Conservation (phyloP, 768 basidiomycete species). For the Amanita molliuscula region DNA sequence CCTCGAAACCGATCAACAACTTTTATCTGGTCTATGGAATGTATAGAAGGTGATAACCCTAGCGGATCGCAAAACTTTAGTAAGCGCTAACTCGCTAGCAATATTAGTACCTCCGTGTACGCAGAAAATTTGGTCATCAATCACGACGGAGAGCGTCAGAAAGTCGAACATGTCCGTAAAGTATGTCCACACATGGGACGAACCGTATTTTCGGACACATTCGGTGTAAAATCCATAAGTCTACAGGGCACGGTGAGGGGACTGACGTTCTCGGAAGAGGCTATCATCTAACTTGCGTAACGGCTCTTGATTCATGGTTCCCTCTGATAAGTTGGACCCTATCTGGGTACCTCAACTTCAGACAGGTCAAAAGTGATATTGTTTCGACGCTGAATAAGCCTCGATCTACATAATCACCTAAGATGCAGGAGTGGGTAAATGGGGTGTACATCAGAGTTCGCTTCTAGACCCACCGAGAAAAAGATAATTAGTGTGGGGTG, state of each 20-base stretch:
- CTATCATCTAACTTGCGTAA: conserved; percentile 75
- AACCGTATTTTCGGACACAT: conserved; percentile 95
- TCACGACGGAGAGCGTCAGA: conserved; percentile 92
- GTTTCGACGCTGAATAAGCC: conserved; percentile 98
- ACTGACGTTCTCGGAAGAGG: conserved; percentile 12
- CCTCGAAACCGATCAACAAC: conserved; percentile 98
- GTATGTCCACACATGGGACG: conserved; percentile 95
- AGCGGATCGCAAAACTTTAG: conserved; percentile 9
- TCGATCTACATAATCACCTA: conserved; percentile 98
- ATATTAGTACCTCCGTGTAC: conserved; percentile 80
- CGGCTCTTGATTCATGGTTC: conserved; percentile 96
- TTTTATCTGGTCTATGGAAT: conserved; percentile 99
- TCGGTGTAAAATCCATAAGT: conserved; percentile 99
- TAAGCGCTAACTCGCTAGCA: conserved; percentile 4
- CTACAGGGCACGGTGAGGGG: conserved; percentile 33
- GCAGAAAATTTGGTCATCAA: conserved; percentile 98
- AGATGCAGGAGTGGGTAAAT: conserved; percentile 9
- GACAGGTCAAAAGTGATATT: conserved; percentile 91
- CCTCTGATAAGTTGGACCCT: conserved; percentile 94
- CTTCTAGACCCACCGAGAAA: conserved; percentile 69
- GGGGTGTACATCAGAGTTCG: not conserved
- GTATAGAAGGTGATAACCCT: conserved; percentile 97
- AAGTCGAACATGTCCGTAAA: conserved; percentile 99
- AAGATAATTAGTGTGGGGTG: conserved; percentile 95
- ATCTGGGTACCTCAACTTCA: conserved; percentile 95